Percentiles rank a stretch among this genome's conserved stretches.
These are phyloP conservation scores for Saccharomycopsis olivae DNA, from an alignment of 805 yeast species.

Conservation along the genomic window DNA sequence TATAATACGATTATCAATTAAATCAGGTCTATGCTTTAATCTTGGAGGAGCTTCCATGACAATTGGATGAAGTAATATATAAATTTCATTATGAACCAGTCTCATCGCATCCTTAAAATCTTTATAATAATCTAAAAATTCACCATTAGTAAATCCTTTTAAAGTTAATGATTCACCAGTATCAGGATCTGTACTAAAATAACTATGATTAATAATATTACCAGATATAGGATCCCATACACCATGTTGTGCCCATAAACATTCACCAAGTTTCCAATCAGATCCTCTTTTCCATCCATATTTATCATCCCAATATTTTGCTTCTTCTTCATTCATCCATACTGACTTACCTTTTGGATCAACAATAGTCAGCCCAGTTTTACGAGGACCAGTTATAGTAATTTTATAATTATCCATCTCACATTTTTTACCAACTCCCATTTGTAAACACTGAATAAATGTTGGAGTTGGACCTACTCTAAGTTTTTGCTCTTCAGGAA, in stretches of 20 bases:
- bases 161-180: slow-evolving; percentile 34
- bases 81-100: slow-evolving; percentile 30
- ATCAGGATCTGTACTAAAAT: slow-evolving; percentile 34
- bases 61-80: slow-evolving; percentile 70
- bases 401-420: slow-evolving; percentile 63
- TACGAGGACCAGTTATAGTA: slow-evolving; percentile 67
- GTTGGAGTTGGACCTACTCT: slow-evolving; percentile 79
- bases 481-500: slow-evolving; percentile 56
- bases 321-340: slow-evolving; percentile 50
- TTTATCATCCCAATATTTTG: slow-evolving; percentile 24
- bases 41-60: slow-evolving; percentile 70
- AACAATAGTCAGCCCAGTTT: slow-evolving; percentile 41
- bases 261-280: slow-evolving; percentile 61
- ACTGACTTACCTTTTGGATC: slow-evolving; percentile 60
- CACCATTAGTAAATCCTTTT: slow-evolving; percentile 49
- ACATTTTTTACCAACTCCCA: slow-evolving; percentile 71
- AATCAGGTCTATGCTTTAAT: slow-evolving; percentile 34
- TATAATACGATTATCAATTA: slow-evolving; percentile 55
- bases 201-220: slow-evolving; percentile 37
- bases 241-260: slow-evolving; percentile 73
- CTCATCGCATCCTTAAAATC: slow-evolving; percentile 41
- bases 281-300: slow-evolving; percentile 62
- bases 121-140: slow-evolving; percentile 53
- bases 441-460: slow-evolving; percentile 54
- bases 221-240: slow-evolving; percentile 52